phyloP scores from a whole-genome alignment of 2,329 filamentous ascomycete species.

The Atkinsonella texensis region DNA sequence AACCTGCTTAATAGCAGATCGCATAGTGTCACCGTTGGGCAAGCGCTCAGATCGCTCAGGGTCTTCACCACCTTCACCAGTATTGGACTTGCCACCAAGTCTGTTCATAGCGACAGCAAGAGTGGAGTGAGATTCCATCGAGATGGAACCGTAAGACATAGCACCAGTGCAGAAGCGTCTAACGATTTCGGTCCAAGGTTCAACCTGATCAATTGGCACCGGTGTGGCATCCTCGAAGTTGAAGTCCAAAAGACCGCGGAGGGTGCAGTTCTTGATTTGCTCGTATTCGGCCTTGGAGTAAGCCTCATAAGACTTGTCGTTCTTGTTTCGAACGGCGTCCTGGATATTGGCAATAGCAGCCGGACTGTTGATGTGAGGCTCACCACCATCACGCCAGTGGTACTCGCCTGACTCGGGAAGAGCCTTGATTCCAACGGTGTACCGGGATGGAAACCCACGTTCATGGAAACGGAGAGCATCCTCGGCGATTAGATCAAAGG shows the following conservation, averaged over 20 bases:
- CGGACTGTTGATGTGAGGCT: slow-evolving; percentile 91
- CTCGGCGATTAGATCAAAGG: slow-evolving; percentile 85
- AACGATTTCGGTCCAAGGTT: slow-evolving; percentile 96
- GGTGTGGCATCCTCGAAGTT: slow-evolving; percentile 78
- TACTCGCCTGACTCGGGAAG: slow-evolving; percentile 92
- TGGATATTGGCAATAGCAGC: slow-evolving; percentile 93
- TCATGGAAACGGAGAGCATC: slow-evolving; percentile 94
- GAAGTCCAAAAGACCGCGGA: slow-evolving; percentile 90
- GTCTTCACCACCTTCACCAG: slow-evolving; percentile 93
- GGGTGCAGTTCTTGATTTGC: slow-evolving; percentile 91
- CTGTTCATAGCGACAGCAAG: slow-evolving; percentile 95
- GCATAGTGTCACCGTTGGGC: slow-evolving; percentile 91
- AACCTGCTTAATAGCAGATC: slow-evolving; percentile 95
- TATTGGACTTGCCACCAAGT: slow-evolving; percentile 93
- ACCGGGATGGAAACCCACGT: slow-evolving; percentile 73
- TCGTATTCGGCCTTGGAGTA: slow-evolving; percentile 91
- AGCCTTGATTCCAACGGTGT: slow-evolving; percentile 64
- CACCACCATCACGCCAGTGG: slow-evolving; percentile 94
- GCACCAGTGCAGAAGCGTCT: slow-evolving; percentile 92
- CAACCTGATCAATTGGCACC: slow-evolving; percentile 90
- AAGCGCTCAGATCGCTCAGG: slow-evolving; percentile 77
- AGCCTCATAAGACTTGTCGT: slow-evolving; percentile 96
- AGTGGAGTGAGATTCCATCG: slow-evolving; percentile 96
- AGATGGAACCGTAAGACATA: slow-evolving; percentile 98
- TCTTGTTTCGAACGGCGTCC: slow-evolving; percentile 91